Evolutionary conservation across 1,284 basidiomycete genomes (phyloP).

Genomic region (Marasmius sp.): DNA sequence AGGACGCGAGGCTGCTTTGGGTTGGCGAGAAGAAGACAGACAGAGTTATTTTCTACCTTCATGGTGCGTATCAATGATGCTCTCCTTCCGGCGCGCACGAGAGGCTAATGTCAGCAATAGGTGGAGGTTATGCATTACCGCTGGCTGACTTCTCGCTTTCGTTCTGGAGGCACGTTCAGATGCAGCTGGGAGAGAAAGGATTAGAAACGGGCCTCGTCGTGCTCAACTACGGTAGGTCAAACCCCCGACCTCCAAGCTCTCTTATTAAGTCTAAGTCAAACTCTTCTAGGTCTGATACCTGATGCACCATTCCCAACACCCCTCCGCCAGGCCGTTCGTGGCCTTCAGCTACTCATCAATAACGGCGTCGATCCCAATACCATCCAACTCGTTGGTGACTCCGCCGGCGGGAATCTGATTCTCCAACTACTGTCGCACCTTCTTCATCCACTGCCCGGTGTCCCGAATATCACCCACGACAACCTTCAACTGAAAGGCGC

Average conservation of each 20-base stretch:
- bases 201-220: conserved; percentile 13
- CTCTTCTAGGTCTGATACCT: conserved; percentile 14
- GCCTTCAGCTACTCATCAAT: conserved; percentile 14
- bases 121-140: conserved; percentile 15
- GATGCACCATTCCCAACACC: conserved; percentile 19
- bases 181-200: conserved; percentile 5
- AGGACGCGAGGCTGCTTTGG: conserved; percentile 4
- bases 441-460: conserved; percentile 27
- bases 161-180: conserved; percentile 14
- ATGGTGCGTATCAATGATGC: not conserved
- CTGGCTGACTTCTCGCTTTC: conserved; percentile 7
- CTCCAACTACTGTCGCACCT: conserved; percentile 30
- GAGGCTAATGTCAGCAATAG: not conserved
- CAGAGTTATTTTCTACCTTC: conserved; percentile 1
- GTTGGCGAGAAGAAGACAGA: conserved; percentile 6
- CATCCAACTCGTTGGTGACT: conserved; percentile 30
- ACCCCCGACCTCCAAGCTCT: not conserved
- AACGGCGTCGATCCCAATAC: conserved; percentile 17
- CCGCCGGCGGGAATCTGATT: conserved; percentile 35
- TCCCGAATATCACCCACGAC: conserved; percentile 16
- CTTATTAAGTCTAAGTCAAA: not conserved
- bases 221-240: conserved; percentile 12
- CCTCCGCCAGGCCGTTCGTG: conserved; percentile 18
- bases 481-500: conserved; percentile 23
- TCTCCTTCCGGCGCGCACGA: not conserved